Base-by-base conservation (phyloP, 169 alveolate genomes). In the Cryptosporidium sp. region DNA sequence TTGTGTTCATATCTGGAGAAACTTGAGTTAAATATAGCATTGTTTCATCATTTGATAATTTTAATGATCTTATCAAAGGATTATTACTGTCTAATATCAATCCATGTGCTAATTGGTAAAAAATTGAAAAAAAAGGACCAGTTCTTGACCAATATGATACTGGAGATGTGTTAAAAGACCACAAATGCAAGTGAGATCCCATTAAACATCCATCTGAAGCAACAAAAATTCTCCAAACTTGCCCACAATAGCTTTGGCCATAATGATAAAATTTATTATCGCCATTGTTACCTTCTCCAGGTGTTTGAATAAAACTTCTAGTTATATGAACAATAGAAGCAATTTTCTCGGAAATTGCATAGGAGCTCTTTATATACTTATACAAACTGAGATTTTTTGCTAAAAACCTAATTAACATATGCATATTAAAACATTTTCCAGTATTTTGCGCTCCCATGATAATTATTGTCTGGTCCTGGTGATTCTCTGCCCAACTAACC, bases 81-180 rank as follows among this genome's bases (percentile, higher is more conserved):
- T 80, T 80, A 42, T 39, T 65, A 18, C 65, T 80, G 26, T 80
- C 89, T 44, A 80, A 80, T 16, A 80, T 65, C 33, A 80, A 33
- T 14, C 89, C 89, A 45, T 80, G 89, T 23, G 89, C 89, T 10
- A 80, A 31, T n/a, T 80, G 89, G 45, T 80, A 80, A 65, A 80
- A 80, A 26, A 80, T 62, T 26, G 73, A 42, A 80, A 80, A 80
- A 45, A 80, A 80, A 2, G 71, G 71, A 9, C 56, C 75, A 21
- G 10, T 42, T 80, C 89, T 60, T 14, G 67, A 42, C 72, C 72
- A 80, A 44, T 58, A 80, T 60, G 89, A 45, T 33, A 80, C 52
- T 37, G 80, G 73, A 37, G 65, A 45, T 62, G 67, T 44, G 31
- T 80, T 80, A 16, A 80, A 65, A n/a, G 80, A 60, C 89, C 89